These are phyloP conservation scores for Vitis rotundifolia DNA, from an alignment of 164 flowering plant species.

Conservation along the genomic window DNA sequence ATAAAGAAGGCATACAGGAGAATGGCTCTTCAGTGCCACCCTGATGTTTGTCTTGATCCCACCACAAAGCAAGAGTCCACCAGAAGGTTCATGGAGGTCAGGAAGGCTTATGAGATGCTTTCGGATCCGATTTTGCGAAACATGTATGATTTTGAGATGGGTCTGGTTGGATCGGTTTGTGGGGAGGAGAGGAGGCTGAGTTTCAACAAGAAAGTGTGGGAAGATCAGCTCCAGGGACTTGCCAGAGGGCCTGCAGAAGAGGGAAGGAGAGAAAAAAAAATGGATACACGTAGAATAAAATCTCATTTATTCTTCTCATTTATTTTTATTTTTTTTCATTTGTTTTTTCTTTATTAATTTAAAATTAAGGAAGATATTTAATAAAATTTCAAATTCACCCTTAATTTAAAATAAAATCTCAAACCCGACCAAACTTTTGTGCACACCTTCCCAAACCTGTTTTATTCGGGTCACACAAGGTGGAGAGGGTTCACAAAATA, in stretches of 20 bases:
- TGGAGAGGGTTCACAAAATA: too few relatives aligned
- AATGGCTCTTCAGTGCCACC: conserved; percentile 36
- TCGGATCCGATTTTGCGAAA: conserved; percentile 21
- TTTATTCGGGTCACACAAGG: too few relatives aligned
- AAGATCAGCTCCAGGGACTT: conserved; percentile 31
- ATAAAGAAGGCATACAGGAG: conserved; percentile 38
- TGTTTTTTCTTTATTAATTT: too few relatives aligned
- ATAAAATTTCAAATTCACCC: too few relatives aligned
- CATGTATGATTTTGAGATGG: conserved; percentile 24
- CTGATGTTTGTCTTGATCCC: conserved; percentile 31
- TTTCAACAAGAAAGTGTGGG: conserved; percentile 31
- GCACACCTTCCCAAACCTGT: too few relatives aligned
- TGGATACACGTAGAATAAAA: too few relatives aligned
- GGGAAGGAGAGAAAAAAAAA: conserved; percentile 13
- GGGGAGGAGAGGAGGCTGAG: conserved; percentile 5
- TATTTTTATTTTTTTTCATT: too few relatives aligned
- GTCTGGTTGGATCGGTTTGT: conserved; percentile 7
- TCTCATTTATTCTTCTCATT: too few relatives aligned
- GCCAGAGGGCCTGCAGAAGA: too few relatives aligned
- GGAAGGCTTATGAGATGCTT: conserved; percentile 24
- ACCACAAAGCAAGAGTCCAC: conserved; percentile 25
- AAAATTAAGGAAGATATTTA: too few relatives aligned
- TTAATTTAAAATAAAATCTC: too few relatives aligned
- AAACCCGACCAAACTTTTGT: too few relatives aligned
- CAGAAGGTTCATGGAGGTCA: conserved; percentile 26